These are phyloP conservation scores for Tylopilus vinaceipallidus DNA, from an alignment of 768 basidiomycete genomes.

Conservation along the genomic window DNA sequence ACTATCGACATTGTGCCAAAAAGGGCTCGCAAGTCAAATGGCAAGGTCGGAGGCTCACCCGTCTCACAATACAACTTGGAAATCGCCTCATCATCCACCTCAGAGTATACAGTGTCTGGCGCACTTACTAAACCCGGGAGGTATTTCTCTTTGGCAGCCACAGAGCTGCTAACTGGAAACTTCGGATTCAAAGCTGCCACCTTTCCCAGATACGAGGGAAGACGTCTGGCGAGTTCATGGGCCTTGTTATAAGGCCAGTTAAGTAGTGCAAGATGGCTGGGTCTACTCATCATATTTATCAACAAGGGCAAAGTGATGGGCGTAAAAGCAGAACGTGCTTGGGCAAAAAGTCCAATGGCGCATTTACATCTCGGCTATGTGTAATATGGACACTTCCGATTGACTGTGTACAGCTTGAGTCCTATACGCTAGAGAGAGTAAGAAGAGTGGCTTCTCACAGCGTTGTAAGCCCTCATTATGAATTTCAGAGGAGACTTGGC, in stretches of 20 bases:
- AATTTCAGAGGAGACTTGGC: background rate
- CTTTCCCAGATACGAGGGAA: constrained; percentile 31
- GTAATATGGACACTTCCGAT: constrained; percentile 46
- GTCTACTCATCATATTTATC: background rate
- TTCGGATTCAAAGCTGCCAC: constrained; percentile 12
- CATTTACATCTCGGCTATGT: constrained; percentile 39
- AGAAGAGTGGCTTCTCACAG: background rate
- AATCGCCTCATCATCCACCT: constrained; percentile 35
- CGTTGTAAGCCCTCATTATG: background rate
- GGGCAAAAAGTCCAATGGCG: constrained; percentile 39
- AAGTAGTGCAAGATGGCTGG: constrained; percentile 41
- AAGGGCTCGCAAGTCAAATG: background rate
- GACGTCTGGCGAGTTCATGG: constrained; percentile 54
- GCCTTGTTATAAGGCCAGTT: constrained; percentile 52
- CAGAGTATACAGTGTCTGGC: constrained; percentile 34
- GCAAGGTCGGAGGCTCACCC: constrained; percentile 4
- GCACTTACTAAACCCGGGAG: constrained; percentile 15
- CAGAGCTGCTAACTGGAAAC: constrained; percentile 27
- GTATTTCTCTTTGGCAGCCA: constrained; percentile 12
- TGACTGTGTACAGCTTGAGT: constrained; percentile 42
- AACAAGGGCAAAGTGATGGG: background rate
- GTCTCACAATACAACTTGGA: constrained; percentile 23
- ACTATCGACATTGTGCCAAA: background rate
- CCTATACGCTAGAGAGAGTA: constrained; percentile 16
- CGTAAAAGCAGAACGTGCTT: constrained; percentile 29